A percentile compares a stretch with the other conserved stretches of the same genome.
Conservation (phyloP, 305 asterid genomes). For the Lippia alba region DNA sequence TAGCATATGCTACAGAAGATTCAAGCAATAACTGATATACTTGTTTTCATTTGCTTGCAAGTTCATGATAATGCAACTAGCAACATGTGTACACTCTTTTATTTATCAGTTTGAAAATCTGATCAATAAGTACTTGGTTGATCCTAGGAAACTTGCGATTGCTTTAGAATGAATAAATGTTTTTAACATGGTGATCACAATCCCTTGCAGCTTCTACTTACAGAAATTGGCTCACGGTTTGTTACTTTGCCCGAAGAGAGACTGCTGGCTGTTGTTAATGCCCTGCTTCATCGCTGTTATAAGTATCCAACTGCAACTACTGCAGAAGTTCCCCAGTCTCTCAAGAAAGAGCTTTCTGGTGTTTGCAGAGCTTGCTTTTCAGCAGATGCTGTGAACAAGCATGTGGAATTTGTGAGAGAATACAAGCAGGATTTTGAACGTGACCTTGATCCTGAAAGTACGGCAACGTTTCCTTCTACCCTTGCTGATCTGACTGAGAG, state of each 20-base stretch:
- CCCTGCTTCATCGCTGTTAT: constrained; percentile 98
- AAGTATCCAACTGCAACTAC: constrained; percentile 99
- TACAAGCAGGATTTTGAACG: constrained; percentile 98
- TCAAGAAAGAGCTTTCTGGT: constrained; percentile 99
- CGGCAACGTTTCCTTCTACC: constrained; percentile 90
- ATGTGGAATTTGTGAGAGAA: constrained; percentile 96
- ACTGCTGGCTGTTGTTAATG: constrained; percentile 96
- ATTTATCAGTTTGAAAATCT: constrained; percentile 21
- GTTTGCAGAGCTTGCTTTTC: constrained; percentile 99
- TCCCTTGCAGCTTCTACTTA: constrained; percentile 77
- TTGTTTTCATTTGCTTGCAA: constrained; percentile 26
- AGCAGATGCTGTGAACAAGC: constrained; percentile 99
- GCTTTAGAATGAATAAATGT: constrained; percentile 16
- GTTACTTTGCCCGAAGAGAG: constrained; percentile 99
- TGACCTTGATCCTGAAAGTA: constrained; percentile 99
- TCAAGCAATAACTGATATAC: constrained; percentile 14
- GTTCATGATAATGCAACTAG: constrained; percentile 20
- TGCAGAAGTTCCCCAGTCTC: constrained; percentile 98
- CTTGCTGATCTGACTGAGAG: constrained; percentile 95
- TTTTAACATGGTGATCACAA: constrained; percentile 14
- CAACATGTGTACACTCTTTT: constrained; percentile 18
- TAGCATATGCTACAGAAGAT: constrained; percentile 1
- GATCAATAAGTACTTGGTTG: constrained; percentile 24
- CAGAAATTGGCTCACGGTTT: constrained; percentile 97
- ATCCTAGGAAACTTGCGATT: constrained; percentile 18